These are phyloP conservation scores for Candida arabinofermentans DNA, from an alignment of 805 yeast species.

Conservation along the genomic window DNA sequence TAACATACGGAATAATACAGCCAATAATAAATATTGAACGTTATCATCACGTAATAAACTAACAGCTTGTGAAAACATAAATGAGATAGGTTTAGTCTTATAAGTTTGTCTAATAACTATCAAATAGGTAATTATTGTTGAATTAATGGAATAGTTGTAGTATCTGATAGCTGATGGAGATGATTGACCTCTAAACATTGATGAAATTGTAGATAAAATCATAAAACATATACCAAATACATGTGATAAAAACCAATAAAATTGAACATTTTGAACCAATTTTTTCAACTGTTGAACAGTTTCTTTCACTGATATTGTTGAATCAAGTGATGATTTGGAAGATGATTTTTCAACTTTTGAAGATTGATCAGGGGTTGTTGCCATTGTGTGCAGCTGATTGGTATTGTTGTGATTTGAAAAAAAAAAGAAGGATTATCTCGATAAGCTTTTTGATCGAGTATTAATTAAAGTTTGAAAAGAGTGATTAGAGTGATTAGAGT, in stretches of 20 bases:
- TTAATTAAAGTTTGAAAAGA: too few species aligned
- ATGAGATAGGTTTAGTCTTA: constrained; percentile 35
- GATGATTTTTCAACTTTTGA: background rate
- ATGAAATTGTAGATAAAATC: constrained; percentile 34
- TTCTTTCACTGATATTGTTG: background rate
- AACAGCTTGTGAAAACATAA: constrained; percentile 24
- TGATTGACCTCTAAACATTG: constrained; percentile 36
- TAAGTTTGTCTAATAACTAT: constrained; percentile 61
- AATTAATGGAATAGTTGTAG: constrained; percentile 41
- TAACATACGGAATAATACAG: constrained; percentile 35
- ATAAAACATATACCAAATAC: constrained; percentile 43
- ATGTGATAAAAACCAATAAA: constrained; percentile 70
- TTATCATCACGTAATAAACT: constrained; percentile 50
- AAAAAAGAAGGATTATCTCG: too few species aligned
- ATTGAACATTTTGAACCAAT: constrained; percentile 46
- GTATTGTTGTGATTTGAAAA: too few species aligned
- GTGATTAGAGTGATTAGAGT: too few species aligned
- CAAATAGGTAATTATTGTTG: constrained; percentile 55
- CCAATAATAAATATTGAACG: constrained; percentile 53
- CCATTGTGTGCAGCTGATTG: too few species aligned
- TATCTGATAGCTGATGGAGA: constrained; percentile 30
- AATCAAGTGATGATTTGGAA: background rate
- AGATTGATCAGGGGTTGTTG: background rate
- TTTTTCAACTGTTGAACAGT: constrained; percentile 8
- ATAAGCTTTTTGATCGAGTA: too few species aligned